Evolutionary conservation across 2,329 filamentous ascomycete genomes (phyloP), one percentile per base, ranked within the genome.

Genomic region (Bisporella sp.): DNA sequence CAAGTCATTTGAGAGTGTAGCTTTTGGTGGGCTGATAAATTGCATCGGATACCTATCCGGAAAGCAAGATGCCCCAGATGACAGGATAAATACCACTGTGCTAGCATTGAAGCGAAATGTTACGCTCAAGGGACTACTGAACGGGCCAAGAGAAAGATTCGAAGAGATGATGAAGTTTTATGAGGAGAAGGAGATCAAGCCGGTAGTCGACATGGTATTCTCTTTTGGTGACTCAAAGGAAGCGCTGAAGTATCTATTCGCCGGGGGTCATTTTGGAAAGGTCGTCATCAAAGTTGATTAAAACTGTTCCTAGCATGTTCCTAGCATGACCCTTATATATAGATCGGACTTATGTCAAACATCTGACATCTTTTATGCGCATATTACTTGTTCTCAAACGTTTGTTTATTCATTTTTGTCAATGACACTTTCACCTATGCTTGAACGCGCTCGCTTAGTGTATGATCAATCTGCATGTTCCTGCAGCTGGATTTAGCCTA

Each of bases 31-130:
- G 1, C 58, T 75, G 4, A 77, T 82, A 58, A 72, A 68, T 55
- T 72, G 72, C 57, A 73, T 78, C 45, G 76, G 75, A 1, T 74
- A 76, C 58, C 59, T 76, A 1, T 71, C 69, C 1, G 74, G 74
- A 8, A 72, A 85, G 63, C 69, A 78, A 52, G 81, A 84, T 57
- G 71, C 70, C 0, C 64, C 68, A 4, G 75, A 71, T 0, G 77
- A 81, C 62, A 64, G 77, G 42, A 68, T 76, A 6, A 82, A 84
- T 55, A 75, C 82, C 11, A 85, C 85, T 57, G 66, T 85, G 31
- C 67, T 76, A 49, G 73, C 73, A n/a, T 54, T 74, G 54, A 56
- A 69, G 49, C 48, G 49, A 41, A 6, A 55, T 58, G 28, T 35
- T 6, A 37, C 32, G 33, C 11, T 30, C 31, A 12, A 28, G 9